Conservation (phyloP, 2,329 filamentous ascomycete genomes). For the Fusarium humuli region DNA sequence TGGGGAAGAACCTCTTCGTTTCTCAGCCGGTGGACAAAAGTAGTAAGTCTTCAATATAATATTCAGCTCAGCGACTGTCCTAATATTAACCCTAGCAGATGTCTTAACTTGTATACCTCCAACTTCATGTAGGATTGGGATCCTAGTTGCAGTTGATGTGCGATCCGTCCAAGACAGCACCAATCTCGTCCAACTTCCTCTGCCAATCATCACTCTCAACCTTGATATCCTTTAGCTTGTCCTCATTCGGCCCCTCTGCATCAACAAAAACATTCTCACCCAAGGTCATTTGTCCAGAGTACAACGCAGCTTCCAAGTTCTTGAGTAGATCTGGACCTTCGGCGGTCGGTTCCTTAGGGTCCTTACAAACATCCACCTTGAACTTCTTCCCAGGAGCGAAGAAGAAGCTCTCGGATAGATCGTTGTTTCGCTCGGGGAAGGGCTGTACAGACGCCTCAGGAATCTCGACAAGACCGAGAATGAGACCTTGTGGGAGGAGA, state of each 20-base stretch:
- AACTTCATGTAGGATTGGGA: too few relatives aligned
- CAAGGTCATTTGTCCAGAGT: slow-evolving; percentile 17
- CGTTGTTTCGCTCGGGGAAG: slow-evolving; percentile 44
- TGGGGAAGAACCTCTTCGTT: too few relatives aligned
- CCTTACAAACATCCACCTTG: slow-evolving; percentile 27
- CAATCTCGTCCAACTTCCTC: slow-evolving; percentile 39
- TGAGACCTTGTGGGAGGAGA: slow-evolving; percentile 30
- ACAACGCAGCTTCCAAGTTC: neutral
- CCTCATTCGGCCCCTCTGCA: slow-evolving; percentile 37
- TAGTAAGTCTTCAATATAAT: too few relatives aligned
- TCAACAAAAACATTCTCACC: slow-evolving; percentile 41
- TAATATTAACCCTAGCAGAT: too few relatives aligned
- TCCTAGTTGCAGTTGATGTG: neutral
- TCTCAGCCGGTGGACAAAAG: too few relatives aligned
- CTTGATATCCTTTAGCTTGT: slow-evolving; percentile 24
- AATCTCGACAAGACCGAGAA: slow-evolving; percentile 50
- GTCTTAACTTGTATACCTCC: too few relatives aligned
- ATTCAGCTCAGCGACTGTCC: too few relatives aligned
- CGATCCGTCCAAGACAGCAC: slow-evolving; percentile 37
- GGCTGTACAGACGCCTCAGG: slow-evolving; percentile 55
- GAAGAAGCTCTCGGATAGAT: slow-evolving; percentile 28
- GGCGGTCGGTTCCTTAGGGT: slow-evolving; percentile 4
- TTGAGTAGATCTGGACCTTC: slow-evolving; percentile 21
- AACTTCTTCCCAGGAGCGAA: slow-evolving; percentile 15
- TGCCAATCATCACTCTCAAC: slow-evolving; percentile 38